Base-by-base conservation (phyloP, 305 asterid species). In the Fraxinus floribunda region DNA sequence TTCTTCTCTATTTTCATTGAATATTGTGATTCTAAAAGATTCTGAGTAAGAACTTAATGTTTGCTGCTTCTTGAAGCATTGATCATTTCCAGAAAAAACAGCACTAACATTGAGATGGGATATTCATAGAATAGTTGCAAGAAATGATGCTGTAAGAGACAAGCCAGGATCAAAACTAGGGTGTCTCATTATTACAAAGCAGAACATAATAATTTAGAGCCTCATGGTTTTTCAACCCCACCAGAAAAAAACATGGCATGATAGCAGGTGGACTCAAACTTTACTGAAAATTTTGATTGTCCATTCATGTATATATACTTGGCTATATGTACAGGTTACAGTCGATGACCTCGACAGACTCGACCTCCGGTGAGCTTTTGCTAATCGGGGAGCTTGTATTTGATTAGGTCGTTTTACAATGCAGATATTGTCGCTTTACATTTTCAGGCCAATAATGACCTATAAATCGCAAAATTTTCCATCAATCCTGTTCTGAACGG, bases 401-500 rank as follows among this genome's bases (percentile, higher is more conserved):
- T 68, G 77, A 52, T 52, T 49, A 57, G 52, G 78, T 34, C 74
- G 79, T 29, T 32, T 80, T 62, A 75, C 73, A 77, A 73, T 39
- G 84, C 32, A 80, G 78, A 44, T 85, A 79, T 60, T 75, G 89
- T 87, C 86, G 84, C 89, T 87, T 85, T 88, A 92, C 93, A 92
- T 77, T 88, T 89, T 84, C 20, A 5, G 75, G 16, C 85, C 90
- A 80, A 77, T 44, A 64, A 34, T 46, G 10, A n/a, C 82, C 80
- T 74, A 90, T 52, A 70, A 44, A 73, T 92, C 91, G 68, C 94
- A 92, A 92, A 95, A 93, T 77, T 89, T 89, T 49, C 95, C 98
- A 81, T 91, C 93, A 22, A 92, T 93, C 80, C 94, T 83, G 85
- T 92, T 95, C 82, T 95, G 97, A 81, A 92, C 97, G 36, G 97